Evolutionary conservation across 2,329 filamentous ascomycete genomes (phyloP).

Genomic region (Pyrenochaeta sp.): DNA sequence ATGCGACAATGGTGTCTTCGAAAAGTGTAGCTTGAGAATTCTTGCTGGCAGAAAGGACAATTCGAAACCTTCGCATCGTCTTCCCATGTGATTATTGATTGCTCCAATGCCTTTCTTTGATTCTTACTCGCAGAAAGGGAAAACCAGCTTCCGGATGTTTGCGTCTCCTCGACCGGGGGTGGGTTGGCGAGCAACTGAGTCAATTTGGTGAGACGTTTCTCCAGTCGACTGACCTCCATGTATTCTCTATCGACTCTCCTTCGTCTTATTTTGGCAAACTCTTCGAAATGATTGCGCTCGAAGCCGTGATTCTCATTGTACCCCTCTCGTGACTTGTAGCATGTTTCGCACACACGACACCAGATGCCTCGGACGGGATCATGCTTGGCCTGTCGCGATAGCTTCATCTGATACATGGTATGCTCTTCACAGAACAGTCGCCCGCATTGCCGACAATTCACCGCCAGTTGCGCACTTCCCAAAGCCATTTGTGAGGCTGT

Average conservation of each 20-base stretch:
- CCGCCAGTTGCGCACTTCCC: conserved; percentile 78
- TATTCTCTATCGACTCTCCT: conserved; percentile 84
- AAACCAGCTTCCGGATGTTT: conserved; percentile 59
- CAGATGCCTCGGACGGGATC: conserved; percentile 90
- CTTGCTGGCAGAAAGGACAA: conserved; percentile 95
- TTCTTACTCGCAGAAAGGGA: conserved; percentile 69
- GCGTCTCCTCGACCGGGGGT: conserved; percentile 67
- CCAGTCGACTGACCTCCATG: conserved; percentile 85
- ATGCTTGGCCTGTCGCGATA: conserved; percentile 86
- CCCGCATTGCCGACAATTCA: conserved; percentile 94
- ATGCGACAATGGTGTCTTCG: conserved; percentile 92
- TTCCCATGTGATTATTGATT: conserved; percentile 94
- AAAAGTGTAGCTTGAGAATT: conserved; percentile 93
- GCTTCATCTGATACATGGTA: conserved; percentile 99
- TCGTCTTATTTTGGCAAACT: conserved; percentile 74
- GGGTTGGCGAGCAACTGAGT: conserved; percentile 82
- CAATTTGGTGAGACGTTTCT: conserved; percentile 89
- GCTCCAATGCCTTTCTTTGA: conserved; percentile 81
- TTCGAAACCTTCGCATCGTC: conserved; percentile 80
- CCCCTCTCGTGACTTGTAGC: conserved; percentile 93
- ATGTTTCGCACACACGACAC: conserved; percentile 98
- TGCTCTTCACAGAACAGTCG: conserved; percentile 95
- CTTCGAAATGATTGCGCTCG: conserved; percentile 73
- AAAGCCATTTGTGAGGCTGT: conserved; percentile 65
- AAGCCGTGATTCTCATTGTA: conserved; percentile 88